phyloP scores from a whole-genome alignment of 192 early-diverging fungal species.

The Coemansia sp. region DNA sequence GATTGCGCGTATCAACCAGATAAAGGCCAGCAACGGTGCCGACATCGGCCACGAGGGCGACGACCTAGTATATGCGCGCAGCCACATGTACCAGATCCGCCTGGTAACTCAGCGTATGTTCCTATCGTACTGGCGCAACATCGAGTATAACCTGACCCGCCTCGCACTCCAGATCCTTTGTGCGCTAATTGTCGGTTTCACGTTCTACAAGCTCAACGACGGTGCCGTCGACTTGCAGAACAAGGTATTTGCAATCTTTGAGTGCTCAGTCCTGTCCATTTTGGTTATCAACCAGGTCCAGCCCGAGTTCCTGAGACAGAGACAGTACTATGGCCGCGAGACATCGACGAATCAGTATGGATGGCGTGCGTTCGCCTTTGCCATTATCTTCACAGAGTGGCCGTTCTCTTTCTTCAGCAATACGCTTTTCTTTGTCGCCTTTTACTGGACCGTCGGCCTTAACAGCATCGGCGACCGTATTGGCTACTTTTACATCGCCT shows the following conservation, averaged over 20 bases:
- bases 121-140: slow-evolving; percentile 68
- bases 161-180: slow-evolving; percentile 58
- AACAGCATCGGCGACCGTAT: slow-evolving; percentile 52
- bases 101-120: slow-evolving; percentile 71
- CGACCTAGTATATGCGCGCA: slow-evolving; percentile 34
- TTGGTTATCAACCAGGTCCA: slow-evolving; percentile 65
- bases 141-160: slow-evolving; percentile 73
- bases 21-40: slow-evolving; percentile 15
- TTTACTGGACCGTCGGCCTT: slow-evolving; percentile 68
- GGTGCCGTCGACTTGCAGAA: slow-evolving; percentile 61
- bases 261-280: slow-evolving; percentile 58
- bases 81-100: slow-evolving; percentile 54
- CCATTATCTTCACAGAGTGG: slow-evolving; percentile 63
- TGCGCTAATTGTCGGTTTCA: slow-evolving; percentile 69
- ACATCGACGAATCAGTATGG: slow-evolving; percentile 66
- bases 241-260: slow-evolving; percentile 62
- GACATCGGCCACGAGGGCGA: slow-evolving; percentile 23
- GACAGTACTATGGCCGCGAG: slow-evolving; percentile 65
- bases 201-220: slow-evolving; percentile 66
- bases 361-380: slow-evolving; percentile 64
- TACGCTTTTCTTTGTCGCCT: slow-evolving; percentile 59
- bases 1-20: slow-evolving; percentile 50
- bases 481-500: slow-evolving; percentile 65
- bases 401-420: slow-evolving; percentile 63
- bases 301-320: slow-evolving; percentile 66